These are phyloP conservation scores for Bipolaris gigantea DNA, from an alignment of 2,329 filamentous ascomycete genomes.

Conservation along the genomic window DNA sequence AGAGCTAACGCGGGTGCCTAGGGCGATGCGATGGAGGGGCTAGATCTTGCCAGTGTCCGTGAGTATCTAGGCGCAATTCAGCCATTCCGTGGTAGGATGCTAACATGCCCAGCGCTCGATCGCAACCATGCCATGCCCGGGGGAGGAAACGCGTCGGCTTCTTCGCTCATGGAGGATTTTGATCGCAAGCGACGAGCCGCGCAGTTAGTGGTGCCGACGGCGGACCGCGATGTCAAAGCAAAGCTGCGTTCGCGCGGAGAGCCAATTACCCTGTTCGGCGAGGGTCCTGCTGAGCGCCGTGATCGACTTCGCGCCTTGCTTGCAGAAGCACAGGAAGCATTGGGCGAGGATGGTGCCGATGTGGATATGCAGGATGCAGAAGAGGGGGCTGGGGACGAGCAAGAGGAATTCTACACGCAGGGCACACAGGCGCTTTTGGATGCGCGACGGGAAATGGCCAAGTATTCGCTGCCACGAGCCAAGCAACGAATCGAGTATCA, in stretches of 20 bases:
- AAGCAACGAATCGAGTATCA: constrained; percentile 76
- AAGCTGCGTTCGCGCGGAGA: constrained; percentile 75
- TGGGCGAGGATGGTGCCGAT: constrained; percentile 54
- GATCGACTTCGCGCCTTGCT: constrained; percentile 83
- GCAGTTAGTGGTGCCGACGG: constrained; percentile 88
- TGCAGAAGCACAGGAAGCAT: constrained; percentile 69
- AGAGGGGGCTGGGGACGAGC: constrained; percentile 59
- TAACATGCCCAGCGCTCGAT: constrained; percentile 59
- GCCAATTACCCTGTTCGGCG: constrained; percentile 91
- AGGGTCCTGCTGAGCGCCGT: constrained; percentile 81
- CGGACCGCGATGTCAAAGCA: constrained; percentile 82
- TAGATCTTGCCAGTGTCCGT: constrained; percentile 67
- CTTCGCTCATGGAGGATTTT: constrained; percentile 83
- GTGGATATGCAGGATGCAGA: constrained; percentile 54
- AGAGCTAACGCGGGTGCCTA: constrained; percentile 32
- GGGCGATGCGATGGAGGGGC: constrained; percentile 58
- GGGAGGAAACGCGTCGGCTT: constrained; percentile 78
- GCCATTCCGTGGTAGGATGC: background rate
- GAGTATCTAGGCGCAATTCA: constrained; percentile 41
- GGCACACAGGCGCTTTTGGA: constrained; percentile 74
- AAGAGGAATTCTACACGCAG: constrained; percentile 91
- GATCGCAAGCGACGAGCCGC: constrained; percentile 87
- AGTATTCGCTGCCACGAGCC: constrained; percentile 80
- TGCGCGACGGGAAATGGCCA: constrained; percentile 76
- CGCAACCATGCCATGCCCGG: constrained; percentile 81